Base-by-base conservation (phyloP, 176 grass and related monocot species). In the Alopecurus myosuroides region DNA sequence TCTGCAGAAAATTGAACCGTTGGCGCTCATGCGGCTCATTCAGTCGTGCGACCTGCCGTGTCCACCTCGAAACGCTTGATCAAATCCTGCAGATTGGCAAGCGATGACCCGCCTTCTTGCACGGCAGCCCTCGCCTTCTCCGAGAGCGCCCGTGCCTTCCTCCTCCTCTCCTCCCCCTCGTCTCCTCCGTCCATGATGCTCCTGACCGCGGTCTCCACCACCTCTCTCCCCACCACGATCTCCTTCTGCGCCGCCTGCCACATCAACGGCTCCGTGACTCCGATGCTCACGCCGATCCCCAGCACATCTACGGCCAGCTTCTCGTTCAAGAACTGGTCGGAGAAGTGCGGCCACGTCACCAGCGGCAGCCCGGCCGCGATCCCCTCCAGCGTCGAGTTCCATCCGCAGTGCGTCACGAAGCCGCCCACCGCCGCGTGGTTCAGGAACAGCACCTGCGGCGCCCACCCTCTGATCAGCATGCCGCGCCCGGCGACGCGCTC, bases 371-470 rank as follows among this genome's bases (percentile, higher is more conserved):
- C 85, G 0, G 79, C 74, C 18, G 75, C 9, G 86, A 92, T 9
- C 1, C 72, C 86, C 63, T 97, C 94, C 73, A 97, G 26, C 20
- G 81, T 90, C n/a, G 90, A 94, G 81, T 97, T 97, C 94, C 94
- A 97, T n/a, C 92, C 94, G n/a, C 90, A 92, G 87, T 97, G 94
- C n/a, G 89, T 97, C 66, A 97, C 82, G 71, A 94, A 97, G 1
- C 85, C 66, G 17, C 90, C 92, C 1, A 83, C 81, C 1, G 86
- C 80, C 6, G 73, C 65, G 51, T 97, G 94, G 7, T 83, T 84
- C 68, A 97, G 86, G 77, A 94, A 90, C 61, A 85, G 53, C 66
- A 89, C 76, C 85, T 94, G 90, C 13, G 89, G 92, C 4, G 92
- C 84, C 92, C 92, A 94, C 0, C 92, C 92, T 51, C 56, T 46